Evolutionary conservation across 106 monocot species (phyloP).

Genomic region (Dactylorhiza incarnata): DNA sequence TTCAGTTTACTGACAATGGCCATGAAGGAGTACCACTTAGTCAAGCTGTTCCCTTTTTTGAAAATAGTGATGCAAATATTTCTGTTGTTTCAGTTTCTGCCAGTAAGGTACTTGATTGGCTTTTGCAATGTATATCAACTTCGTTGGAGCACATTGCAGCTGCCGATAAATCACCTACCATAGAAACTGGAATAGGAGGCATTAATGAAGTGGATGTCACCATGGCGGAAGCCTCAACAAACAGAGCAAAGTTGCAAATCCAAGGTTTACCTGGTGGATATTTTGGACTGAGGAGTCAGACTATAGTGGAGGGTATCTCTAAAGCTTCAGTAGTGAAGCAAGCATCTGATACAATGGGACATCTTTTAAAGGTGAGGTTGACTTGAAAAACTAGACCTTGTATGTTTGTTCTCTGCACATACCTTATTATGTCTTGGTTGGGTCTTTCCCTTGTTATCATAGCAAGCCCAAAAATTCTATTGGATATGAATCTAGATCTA

Average conservation of each 20-base stretch:
- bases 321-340: conserved; percentile 84
- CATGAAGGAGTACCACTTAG: conserved; percentile 53
- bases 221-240: conserved; percentile 55
- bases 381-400: not conserved
- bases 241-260: conserved; percentile 28
- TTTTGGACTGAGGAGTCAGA: conserved; percentile 35
- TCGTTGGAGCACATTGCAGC: conserved; percentile 49
- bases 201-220: conserved; percentile 61
- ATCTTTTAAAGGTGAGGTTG: conserved; percentile 63
- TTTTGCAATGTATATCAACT: conserved; percentile 49
- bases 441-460: not conserved
- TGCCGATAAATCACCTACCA: conserved; percentile 48
- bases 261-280: conserved; percentile 8
- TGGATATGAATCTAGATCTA: not conserved
- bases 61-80: conserved; percentile 83
- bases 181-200: conserved; percentile 40
- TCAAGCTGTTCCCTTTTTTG: conserved; percentile 78
- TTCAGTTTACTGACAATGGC: conserved; percentile 53
- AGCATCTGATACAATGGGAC: conserved; percentile 53
- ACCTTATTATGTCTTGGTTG: not conserved
- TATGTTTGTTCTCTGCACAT: not conserved
- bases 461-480: not conserved
- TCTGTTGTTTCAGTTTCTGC: conserved; percentile 67
- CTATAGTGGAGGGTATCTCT: conserved; percentile 88
- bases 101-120: conserved; percentile 75